Percentiles rank a stretch among this genome's conserved stretches.
phyloP scores from a whole-genome alignment of 306 rosid species.

The Amphicarpaea edgeworthii region DNA sequence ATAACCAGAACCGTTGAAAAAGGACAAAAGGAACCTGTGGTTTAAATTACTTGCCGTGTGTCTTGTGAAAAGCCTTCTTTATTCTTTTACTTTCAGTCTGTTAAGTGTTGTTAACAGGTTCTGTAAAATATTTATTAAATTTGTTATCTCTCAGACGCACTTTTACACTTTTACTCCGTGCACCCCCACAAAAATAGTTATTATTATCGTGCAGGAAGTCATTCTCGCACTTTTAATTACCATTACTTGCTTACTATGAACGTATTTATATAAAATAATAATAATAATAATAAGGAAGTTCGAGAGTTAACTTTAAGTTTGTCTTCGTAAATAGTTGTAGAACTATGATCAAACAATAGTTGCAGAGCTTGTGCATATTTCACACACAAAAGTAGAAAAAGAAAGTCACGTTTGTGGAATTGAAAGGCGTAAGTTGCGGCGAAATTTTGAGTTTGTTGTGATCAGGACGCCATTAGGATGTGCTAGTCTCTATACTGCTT shows the following conservation, averaged over 20 bases:
- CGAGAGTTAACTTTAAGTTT: no score
- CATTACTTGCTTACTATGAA: no score
- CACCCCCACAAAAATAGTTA: no score
- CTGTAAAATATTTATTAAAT: no score
- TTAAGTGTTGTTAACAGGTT: no score
- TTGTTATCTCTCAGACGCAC: no score
- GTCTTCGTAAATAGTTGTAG: background rate
- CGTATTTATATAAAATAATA: no score
- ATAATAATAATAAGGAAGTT: no score
- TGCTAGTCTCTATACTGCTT: background rate
- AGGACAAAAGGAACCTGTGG: background rate
- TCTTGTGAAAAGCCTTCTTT: background rate
- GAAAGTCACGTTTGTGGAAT: background rate
- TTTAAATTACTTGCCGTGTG: conserved; percentile 3
- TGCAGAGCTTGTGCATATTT: background rate
- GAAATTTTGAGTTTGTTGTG: conserved; percentile 11
- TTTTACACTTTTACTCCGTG: no score
- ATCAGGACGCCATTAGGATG: background rate
- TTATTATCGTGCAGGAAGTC: no score
- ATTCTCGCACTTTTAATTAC: no score
- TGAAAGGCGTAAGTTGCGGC: conserved; percentile 44
- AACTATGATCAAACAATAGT: background rate
- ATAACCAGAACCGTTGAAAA: background rate
- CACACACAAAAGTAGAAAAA: background rate
- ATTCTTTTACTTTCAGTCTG: no score